Conservation (phyloP, 1,139 yeast species). For the Pichia cactophila region DNA sequence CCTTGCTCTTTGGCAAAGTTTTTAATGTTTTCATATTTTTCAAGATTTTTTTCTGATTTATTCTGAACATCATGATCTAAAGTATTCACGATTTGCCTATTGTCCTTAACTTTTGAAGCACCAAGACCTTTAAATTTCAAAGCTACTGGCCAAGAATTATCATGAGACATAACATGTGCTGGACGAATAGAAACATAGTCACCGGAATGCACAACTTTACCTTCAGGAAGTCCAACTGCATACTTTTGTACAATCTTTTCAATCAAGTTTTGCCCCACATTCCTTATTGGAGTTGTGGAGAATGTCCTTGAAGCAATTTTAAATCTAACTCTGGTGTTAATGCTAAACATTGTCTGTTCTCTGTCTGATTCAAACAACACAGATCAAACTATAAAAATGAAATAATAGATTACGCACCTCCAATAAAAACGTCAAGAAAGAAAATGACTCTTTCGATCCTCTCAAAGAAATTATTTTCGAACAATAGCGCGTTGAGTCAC, state of each 20-base stretch:
- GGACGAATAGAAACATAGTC: slow-evolving; percentile 95
- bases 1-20: slow-evolving; percentile 84
- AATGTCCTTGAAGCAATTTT: slow-evolving; percentile 7
- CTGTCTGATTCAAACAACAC: not conserved
- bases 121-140: slow-evolving; percentile 93
- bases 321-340: slow-evolving; percentile 7
- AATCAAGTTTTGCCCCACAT: slow-evolving; percentile 70
- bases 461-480: not conserved
- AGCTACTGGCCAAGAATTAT: slow-evolving; percentile 99
- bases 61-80: slow-evolving; percentile 97
- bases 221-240: slow-evolving; percentile 72
- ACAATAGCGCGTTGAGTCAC: not conserved
- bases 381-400: not conserved
- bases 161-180: slow-evolving; percentile 98
- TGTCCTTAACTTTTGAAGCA: slow-evolving; percentile 72
- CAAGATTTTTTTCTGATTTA: slow-evolving; percentile 76
- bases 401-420: not conserved
- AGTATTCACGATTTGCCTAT: slow-evolving; percentile 88
- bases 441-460: not conserved
- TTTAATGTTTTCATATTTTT: slow-evolving; percentile 82
- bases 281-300: slow-evolving; percentile 15
- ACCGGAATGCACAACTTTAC: slow-evolving; percentile 73
- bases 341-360: slow-evolving; percentile 5
- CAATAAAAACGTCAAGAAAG: not conserved
- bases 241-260: slow-evolving; percentile 92